A percentile compares a stretch with the other conserved stretches of the same genome.
phyloP scores from a whole-genome alignment of 1,139 yeast genomes.

The Zygosaccharomyces pseudobailii region DNA sequence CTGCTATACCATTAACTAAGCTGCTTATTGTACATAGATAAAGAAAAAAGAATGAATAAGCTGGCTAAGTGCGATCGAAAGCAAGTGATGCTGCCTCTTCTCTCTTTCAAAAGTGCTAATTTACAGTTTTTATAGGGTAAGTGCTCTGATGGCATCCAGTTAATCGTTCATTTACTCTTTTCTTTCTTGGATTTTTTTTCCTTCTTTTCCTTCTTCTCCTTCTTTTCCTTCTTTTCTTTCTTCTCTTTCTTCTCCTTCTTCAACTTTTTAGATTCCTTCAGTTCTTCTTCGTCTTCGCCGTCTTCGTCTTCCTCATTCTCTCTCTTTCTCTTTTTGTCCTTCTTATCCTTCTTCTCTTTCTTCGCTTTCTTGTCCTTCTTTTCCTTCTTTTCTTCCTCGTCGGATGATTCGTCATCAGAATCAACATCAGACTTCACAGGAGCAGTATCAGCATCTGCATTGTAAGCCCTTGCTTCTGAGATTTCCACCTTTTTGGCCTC shows the following conservation, averaged over 20 bases:
- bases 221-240: too few species aligned
- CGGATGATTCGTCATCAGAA: constrained; percentile 41
- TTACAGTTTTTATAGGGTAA: neutral
- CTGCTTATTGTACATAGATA: neutral
- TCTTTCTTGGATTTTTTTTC: constrained; percentile 37
- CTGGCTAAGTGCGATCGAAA: neutral
- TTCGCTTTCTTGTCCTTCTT: constrained; percentile 27
- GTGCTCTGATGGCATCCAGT: neutral
- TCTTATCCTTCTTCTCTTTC: constrained; percentile 39
- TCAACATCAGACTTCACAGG: constrained; percentile 47
- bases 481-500: constrained; percentile 81
- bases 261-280: constrained; percentile 39
- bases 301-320: constrained; percentile 39
- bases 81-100: neutral
- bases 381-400: constrained; percentile 36
- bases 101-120: neutral
- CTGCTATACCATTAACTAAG: constrained; percentile 3
- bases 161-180: constrained; percentile 30
- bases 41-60: neutral
- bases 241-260: constrained; percentile 42
- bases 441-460: constrained; percentile 84
- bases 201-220: constrained; percentile 42
- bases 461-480: constrained; percentile 80
- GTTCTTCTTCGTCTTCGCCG: constrained; percentile 33
- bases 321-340: constrained; percentile 33